These are phyloP conservation scores for Penicillium flavigenum DNA, from an alignment of 495 filamentous ascomycete species.

Conservation along the genomic window DNA sequence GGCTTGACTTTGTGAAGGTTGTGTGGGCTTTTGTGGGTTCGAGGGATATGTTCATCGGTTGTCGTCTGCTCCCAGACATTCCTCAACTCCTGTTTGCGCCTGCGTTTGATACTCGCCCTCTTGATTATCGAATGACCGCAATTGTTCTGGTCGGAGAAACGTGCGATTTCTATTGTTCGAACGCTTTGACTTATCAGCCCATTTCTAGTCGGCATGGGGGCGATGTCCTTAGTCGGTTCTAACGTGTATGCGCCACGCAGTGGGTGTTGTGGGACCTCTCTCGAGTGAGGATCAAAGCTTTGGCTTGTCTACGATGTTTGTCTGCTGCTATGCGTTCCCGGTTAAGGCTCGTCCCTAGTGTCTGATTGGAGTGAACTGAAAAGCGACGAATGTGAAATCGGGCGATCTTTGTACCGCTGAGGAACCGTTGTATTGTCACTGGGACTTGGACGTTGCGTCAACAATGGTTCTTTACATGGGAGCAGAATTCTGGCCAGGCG, in stretches of 20 bases:
- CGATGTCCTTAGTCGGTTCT: conserved; percentile 7
- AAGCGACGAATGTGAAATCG: conserved; percentile 37
- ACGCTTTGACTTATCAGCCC: conserved; percentile 11
- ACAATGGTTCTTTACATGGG: conserved; percentile 36
- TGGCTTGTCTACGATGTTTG: conserved; percentile 70
- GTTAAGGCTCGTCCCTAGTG: conserved; percentile 7
- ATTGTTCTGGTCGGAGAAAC: conserved; percentile 13
- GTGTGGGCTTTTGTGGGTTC: conserved; percentile 7
- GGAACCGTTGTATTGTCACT: conserved; percentile 29
- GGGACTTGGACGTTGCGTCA: conserved; percentile 31
- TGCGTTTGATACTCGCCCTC: conserved; percentile 1
- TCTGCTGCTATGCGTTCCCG: conserved; percentile 18
- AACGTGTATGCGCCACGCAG: conserved; percentile 14
- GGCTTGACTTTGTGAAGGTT: conserved; percentile 25
- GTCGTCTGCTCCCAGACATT: conserved; percentile 11
- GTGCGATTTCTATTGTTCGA: conserved; percentile 4
- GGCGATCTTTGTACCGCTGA: conserved; percentile 21
- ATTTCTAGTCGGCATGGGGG: conserved; percentile 6
- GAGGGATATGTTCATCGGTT: conserved; percentile 25
- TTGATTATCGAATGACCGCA: conserved; percentile 7
- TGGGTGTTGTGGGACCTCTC: conserved; percentile 71
- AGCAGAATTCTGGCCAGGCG: conserved; percentile 24
- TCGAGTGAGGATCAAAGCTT: conserved; percentile 94
- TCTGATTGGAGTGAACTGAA: conserved; percentile 16
- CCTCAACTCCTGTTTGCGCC: conserved; percentile 20